A percentile compares a stretch with the other conserved stretches of the same genome.
phyloP scores from a whole-genome alignment of 331 rosid species.

The Malus hybrid region DNA sequence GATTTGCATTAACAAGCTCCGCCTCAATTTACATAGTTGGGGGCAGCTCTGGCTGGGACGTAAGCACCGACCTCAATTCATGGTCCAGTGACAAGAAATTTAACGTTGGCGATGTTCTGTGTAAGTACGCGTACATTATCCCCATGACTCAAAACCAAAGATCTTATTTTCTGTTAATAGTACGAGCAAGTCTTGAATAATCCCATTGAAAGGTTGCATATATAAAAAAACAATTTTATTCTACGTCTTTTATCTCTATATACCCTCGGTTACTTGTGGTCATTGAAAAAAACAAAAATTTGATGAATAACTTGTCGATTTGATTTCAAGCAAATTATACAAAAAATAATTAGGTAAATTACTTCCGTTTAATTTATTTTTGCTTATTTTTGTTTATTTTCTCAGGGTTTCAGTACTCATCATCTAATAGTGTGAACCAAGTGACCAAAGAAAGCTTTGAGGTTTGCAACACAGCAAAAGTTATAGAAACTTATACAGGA shows the following conservation, averaged over 20 bases:
- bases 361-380: neutral
- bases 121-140: constrained; percentile 24
- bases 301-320: neutral
- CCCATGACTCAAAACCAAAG: neutral
- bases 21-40: constrained; percentile 67
- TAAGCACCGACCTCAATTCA: constrained; percentile 57
- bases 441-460: constrained; percentile 47
- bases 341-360: neutral
- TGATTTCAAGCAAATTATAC: neutral
- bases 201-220: neutral
- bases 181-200: neutral
- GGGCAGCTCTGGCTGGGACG: constrained; percentile 85
- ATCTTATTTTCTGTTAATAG: neutral
- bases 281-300: neutral
- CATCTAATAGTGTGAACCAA: constrained; percentile 44
- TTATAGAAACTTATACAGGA: constrained; percentile 27
- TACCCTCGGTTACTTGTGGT: neutral
- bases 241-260: neutral
- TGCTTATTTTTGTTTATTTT: neutral
- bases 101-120: constrained; percentile 50
- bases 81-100: constrained; percentile 61
- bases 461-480: constrained; percentile 59
- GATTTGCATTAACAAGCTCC: constrained; percentile 21
- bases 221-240: too few species aligned
- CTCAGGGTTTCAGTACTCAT: constrained; percentile 68